Percentiles rank a stretch among this genome's conserved stretches.
These are phyloP conservation scores for Neofusicoccum umdonicola DNA, from an alignment of 2,329 filamentous ascomycete genomes.

Conservation along the genomic window DNA sequence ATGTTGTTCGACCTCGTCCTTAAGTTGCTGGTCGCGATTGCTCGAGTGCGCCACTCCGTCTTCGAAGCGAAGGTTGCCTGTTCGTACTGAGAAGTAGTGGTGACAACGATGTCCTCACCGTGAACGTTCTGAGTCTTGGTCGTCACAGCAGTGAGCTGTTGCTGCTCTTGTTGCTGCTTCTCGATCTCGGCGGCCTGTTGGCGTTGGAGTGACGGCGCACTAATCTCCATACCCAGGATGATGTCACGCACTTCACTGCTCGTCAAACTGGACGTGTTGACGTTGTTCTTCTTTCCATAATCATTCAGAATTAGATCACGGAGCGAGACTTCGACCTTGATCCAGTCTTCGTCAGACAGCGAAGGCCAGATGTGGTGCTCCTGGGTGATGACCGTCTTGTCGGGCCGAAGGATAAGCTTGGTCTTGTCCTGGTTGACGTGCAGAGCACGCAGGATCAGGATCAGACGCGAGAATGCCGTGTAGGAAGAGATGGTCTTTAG, in stretches of 20 bases:
- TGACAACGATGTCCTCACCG: slow-evolving; percentile 96
- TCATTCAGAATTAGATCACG: slow-evolving; percentile 96
- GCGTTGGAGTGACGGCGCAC: slow-evolving; percentile 93
- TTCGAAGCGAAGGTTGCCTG: slow-evolving; percentile 97
- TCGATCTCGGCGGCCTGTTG: slow-evolving; percentile 98
- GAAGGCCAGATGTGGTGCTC: slow-evolving; percentile 99
- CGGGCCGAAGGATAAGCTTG: slow-evolving; percentile 87
- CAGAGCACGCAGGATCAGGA: slow-evolving; percentile 88
- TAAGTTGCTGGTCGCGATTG: slow-evolving; percentile 93
- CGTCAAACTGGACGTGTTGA: slow-evolving; percentile 95
- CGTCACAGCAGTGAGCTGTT: slow-evolving; percentile 92
- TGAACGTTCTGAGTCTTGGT: slow-evolving; percentile 98
- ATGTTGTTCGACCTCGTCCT: slow-evolving; percentile 96
- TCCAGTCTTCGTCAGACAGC: slow-evolving; percentile 93
- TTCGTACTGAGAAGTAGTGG: slow-evolving; percentile 96
- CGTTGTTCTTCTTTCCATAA: slow-evolving; percentile 99
- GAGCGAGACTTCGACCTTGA: slow-evolving; percentile 97
- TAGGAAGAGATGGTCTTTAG: slow-evolving; percentile 97
- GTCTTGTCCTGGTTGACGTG: slow-evolving; percentile 99
- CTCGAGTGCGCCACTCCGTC: slow-evolving; percentile 96
- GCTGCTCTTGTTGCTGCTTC: slow-evolving; percentile 96
- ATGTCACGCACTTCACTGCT: slow-evolving; percentile 97
- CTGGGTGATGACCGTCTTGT: slow-evolving; percentile 97
- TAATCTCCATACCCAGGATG: slow-evolving; percentile 99
- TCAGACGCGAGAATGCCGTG: slow-evolving; percentile 93